Percentiles rank a stretch among this genome's conserved stretches.
Evolutionary conservation across 225 moss, liverwort and hornwort species (phyloP).

Genomic region (Marchantia paleacea): DNA sequence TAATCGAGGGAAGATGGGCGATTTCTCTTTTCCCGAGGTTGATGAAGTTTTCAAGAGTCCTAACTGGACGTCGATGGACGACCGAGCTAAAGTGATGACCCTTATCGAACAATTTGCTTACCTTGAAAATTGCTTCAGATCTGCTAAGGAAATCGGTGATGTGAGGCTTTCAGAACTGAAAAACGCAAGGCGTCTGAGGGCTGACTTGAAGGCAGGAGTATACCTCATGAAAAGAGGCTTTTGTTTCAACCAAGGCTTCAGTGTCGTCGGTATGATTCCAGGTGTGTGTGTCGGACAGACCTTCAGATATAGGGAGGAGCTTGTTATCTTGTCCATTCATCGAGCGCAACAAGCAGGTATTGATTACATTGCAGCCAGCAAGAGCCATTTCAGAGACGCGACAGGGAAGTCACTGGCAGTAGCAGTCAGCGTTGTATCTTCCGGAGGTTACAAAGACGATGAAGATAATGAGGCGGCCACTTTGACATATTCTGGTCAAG

Average conservation of each 20-base stretch:
- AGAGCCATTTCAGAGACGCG: neutral
- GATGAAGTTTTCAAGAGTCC: neutral
- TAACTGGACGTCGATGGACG: neutral
- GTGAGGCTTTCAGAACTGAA: too few relatives aligned
- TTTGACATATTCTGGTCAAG: conserved; percentile 25
- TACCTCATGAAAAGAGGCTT: neutral
- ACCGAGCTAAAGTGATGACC: neutral
- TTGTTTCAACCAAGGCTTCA: neutral
- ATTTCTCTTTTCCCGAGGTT: neutral
- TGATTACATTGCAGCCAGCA: neutral
- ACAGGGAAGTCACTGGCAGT: neutral
- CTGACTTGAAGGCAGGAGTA: conserved; percentile 10
- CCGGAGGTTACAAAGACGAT: conserved; percentile 29
- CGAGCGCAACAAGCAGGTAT: conserved; percentile 7
- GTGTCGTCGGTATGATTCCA: neutral
- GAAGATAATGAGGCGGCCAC: conserved; percentile 5
- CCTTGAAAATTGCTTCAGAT: neutral
- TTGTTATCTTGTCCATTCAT: conserved; percentile 4
- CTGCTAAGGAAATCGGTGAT: neutral
- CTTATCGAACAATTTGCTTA: conserved; percentile 1
- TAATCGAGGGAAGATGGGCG: neutral
- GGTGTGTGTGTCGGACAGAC: conserved; percentile 5
- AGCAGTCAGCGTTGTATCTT: conserved; percentile 21
- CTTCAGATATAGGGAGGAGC: conserved; percentile 6
- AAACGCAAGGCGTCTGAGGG: neutral